Base-by-base conservation (phyloP, 2,329 filamentous ascomycete genomes). In the Pseudovirgaria hyperparasitica region DNA sequence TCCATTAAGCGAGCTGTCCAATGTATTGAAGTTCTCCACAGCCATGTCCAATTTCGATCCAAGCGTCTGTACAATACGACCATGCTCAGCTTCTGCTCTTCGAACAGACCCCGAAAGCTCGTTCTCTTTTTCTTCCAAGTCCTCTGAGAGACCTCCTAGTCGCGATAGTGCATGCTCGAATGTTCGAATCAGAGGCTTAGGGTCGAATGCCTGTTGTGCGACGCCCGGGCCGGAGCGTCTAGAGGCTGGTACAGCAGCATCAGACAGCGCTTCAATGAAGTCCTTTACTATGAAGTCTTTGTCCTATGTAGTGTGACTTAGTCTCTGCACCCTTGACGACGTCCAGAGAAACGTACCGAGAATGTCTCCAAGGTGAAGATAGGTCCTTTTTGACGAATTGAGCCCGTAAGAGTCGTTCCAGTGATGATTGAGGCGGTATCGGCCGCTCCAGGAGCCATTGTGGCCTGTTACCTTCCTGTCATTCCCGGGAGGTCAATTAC, bases 271-370 rank as follows among this genome's bases (percentile, higher is more conserved):
- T 52, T 98, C 92, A 43, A 98, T 77, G 51, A 98, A 98, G 60
- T 98, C 90, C 47, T 92, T 85, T 39, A 96, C 87, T 37, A 96
- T 94, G 48, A 96, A 98, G 58, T 96, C 90, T 42, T 60, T 60
- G 40, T 52, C 62, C 46, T 52, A 29, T n/a, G 14, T 13, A 17
- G 18, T 23, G 29, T 10, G 25, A 28, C 27, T 23, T 16, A 28
- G 16, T 15, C 11, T 22, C 19, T 22, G 17, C 23, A 6, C 14
- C 11, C 17, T 6, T 14, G 15, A 23, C 16, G 5, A 21, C n/a
- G 10, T 23, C 13, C 12, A 14, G 4, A n/a, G 17, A 27, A 16
- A 22, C 45, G 34, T 34, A 58, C 54, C 23, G 60, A 59, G 51
- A 68, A 68, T 30, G 86, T 85, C 23, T 93, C 82, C 34, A 96